Evolutionary conservation across 441 rosid species (phyloP), one percentile per base, ranked within the genome.

Genomic region (Cnidoscolus chayamansa): DNA sequence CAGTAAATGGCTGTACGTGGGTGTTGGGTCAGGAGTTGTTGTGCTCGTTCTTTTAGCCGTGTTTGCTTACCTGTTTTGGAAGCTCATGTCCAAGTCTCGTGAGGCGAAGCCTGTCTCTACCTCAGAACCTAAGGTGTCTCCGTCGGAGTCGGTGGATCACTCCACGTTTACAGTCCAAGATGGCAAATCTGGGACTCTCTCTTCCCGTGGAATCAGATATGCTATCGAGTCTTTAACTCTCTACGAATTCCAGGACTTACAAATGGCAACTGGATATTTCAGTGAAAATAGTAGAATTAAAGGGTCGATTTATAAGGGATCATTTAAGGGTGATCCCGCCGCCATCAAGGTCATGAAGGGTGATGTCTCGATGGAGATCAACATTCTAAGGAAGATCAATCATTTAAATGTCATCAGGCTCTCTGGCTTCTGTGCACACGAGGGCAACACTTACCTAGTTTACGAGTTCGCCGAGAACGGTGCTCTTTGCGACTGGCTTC

Each of bases 281-380:
- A 79, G 90, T 71, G 79, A 92, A 62, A 81, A 75, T 1, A 88
- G 83, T 68, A 84, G 73, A 71, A 87, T 94, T 72, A 78, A 84
- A 66, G 96, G 96, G n/a, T 85, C 91, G 0, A 97, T 92, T 58
- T 92, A 86, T 62, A 82, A 71, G 47, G 97, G 91, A 4, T 68
- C 80, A 37, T 87, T 92, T 79, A 86, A 84, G 59, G 94, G 94
- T 2, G 97, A 92, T 47, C 80, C 72, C 63, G 94, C 97, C 15
- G 97, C 97, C 0, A 79, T 94, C 43, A 94, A 90, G 85, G 87
- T 90, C 12, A 78, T 92, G 87, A 92, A 86, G 71, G 95, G 94
- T n/a, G 90, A 92, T 70, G 93, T 87, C 7, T 89, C 97, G 5
- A 75, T 80, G 12, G 97, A 92, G 87, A 90, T 94, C 75, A 90